Percentiles rank a stretch among this genome's conserved stretches.
phyloP scores from a whole-genome alignment of 2,329 filamentous ascomycete genomes.

The Leptographium radiaticola region DNA sequence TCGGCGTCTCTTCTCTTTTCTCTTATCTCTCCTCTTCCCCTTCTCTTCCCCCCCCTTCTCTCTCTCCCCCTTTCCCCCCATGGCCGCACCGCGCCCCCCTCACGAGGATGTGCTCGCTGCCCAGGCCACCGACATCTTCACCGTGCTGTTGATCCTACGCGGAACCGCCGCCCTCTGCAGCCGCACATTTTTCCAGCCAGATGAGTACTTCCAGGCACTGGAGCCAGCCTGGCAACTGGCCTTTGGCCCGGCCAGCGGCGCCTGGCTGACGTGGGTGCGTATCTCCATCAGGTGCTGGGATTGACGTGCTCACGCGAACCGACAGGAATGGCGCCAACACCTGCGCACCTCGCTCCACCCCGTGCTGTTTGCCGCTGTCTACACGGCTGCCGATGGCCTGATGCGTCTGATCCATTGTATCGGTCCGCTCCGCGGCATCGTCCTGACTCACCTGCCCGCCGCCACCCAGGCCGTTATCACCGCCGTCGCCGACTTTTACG shows the following conservation, averaged over 20 bases:
- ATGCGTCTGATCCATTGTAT: conserved; percentile 41
- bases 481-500: conserved; percentile 70
- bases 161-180: conserved; percentile 67
- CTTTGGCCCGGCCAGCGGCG: conserved; percentile 63
- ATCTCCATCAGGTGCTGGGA: neutral
- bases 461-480: conserved; percentile 65
- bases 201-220: conserved; percentile 92
- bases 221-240: conserved; percentile 88
- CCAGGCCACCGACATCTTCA: conserved; percentile 22
- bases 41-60: neutral
- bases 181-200: conserved; percentile 91
- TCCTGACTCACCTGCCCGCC: conserved; percentile 62
- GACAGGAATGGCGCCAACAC: conserved; percentile 81
- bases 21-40: neutral
- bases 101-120: conserved; percentile 17
- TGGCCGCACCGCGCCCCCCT: conserved; percentile 1
- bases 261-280: conserved; percentile 92
- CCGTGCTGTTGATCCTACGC: conserved; percentile 51
- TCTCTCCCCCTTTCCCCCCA: conserved; percentile 1
- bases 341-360: conserved; percentile 87
- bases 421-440: conserved; percentile 43
- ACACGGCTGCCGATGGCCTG: conserved; percentile 46
- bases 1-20: too few relatives aligned
- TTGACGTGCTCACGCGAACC: neutral
- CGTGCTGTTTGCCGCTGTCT: conserved; percentile 67